phyloP scores from a whole-genome alignment of 106 monocot genomes.

The Chionographis japonica region DNA sequence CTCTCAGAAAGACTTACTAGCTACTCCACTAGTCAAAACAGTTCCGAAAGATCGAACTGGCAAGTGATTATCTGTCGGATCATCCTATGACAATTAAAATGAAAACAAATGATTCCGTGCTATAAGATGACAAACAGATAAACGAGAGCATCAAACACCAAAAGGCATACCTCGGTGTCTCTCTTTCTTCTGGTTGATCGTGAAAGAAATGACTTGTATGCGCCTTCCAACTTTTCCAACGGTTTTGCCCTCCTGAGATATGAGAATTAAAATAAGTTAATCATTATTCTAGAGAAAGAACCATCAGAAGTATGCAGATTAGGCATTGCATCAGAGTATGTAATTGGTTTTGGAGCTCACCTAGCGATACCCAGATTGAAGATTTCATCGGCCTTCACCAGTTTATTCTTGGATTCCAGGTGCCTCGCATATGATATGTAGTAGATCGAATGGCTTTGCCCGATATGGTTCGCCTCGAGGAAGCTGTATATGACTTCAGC shows the following conservation, averaged over 20 bases:
- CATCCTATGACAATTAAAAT: conserved; percentile 34
- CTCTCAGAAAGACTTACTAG: conserved; percentile 17
- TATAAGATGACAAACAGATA: neutral
- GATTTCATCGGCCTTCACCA: conserved; percentile 82
- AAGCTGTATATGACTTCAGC: conserved; percentile 86
- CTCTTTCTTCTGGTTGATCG: conserved; percentile 42
- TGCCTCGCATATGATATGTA: conserved; percentile 63
- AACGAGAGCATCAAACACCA: neutral
- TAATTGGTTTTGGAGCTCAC: conserved; percentile 17
- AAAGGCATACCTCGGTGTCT: conserved; percentile 35
- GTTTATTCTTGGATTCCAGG: conserved; percentile 75
- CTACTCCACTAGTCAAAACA: conserved; percentile 33
- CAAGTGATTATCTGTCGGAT: conserved; percentile 20
- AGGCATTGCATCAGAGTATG: neutral
- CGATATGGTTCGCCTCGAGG: conserved; percentile 83
- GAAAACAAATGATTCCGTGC: neutral
- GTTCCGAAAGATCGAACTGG: conserved; percentile 75
- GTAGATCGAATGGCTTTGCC: conserved; percentile 54
- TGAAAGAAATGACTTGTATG: conserved; percentile 59
- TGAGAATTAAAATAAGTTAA: neutral
- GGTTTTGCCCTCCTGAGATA: conserved; percentile 58
- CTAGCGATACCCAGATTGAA: conserved; percentile 87
- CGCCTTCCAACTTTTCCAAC: conserved; percentile 60
- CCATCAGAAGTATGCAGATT: neutral
- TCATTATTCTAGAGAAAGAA: neutral